These are phyloP conservation scores for Amaranthus palmeri DNA, from an alignment of 148 eudicot genomes.

Conservation along the genomic window DNA sequence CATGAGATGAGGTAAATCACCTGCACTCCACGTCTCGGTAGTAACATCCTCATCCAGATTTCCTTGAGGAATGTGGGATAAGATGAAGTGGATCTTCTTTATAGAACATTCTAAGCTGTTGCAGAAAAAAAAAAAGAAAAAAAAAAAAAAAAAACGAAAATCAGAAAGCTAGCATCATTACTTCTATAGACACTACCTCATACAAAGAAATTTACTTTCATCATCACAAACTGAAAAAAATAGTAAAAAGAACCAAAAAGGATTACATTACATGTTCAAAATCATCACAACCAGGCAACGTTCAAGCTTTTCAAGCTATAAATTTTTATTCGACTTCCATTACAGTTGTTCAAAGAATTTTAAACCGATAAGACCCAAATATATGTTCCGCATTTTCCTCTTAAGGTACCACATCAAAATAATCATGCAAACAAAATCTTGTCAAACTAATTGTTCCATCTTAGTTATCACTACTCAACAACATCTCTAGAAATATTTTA, in stretches of 20 bases:
- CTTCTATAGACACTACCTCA: background rate
- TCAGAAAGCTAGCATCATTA: background rate
- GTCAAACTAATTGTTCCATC: background rate
- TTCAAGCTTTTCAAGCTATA: background rate
- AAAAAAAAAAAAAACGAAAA: constrained; percentile 18
- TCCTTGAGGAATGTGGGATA: constrained; percentile 61
- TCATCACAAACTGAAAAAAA: no score
- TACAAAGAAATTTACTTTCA: constrained; percentile 7
- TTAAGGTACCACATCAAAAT: background rate
- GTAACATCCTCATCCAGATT: constrained; percentile 35
- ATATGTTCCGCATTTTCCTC: no score
- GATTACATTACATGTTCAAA: background rate
- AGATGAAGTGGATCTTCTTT: constrained; percentile 49
- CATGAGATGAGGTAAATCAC: constrained; percentile 30
- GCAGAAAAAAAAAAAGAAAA: constrained; percentile 14
- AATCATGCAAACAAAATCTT: background rate
- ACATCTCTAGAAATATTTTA: background rate
- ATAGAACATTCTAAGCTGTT: constrained; percentile 56
- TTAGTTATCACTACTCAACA: background rate
- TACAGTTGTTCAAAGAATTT: background rate
- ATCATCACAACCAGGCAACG: background rate
- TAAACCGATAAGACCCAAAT: background rate
- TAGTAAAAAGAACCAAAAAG: background rate
- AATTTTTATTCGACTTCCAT: background rate
- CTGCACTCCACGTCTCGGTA: constrained; percentile 66